A percentile compares a stretch with the other conserved stretches of the same genome.
Conservation (phyloP, 768 basidiomycete genomes). For the Kwoniella bestiolae region DNA sequence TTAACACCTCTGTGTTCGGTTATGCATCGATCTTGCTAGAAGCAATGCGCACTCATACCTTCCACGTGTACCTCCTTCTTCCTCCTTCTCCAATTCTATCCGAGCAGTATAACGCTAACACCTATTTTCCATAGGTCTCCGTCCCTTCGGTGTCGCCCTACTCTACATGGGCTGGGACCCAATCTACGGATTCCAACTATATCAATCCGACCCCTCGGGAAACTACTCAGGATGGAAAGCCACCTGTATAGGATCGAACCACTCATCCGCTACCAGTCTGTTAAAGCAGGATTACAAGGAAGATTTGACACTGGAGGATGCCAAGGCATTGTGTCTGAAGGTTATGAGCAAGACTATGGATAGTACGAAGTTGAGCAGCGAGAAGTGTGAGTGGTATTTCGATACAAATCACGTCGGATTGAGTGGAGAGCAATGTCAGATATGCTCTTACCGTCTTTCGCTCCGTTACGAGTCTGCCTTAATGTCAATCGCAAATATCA, state of each 20-base stretch:
- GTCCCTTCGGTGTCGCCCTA: slow-evolving; percentile 96
- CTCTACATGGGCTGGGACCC: slow-evolving; percentile 97
- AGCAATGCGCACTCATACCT: too few species aligned
- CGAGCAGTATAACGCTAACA: too few species aligned
- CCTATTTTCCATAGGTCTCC: slow-evolving; percentile 69
- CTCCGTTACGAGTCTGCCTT: not conserved
- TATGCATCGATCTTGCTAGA: too few species aligned
- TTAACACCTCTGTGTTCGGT: not conserved
- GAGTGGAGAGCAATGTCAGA: too few species aligned
- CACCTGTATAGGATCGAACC: slow-evolving; percentile 98
- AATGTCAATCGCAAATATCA: too few species aligned
- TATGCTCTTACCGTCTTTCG: not conserved
- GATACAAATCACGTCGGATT: too few species aligned
- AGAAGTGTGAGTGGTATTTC: slow-evolving; percentile 74
- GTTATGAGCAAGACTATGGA: slow-evolving; percentile 99
- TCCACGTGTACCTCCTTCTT: too few species aligned
- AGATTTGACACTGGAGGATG: slow-evolving; percentile 85
- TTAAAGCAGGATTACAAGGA: slow-evolving; percentile 99
- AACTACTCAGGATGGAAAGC: slow-evolving; percentile 99
- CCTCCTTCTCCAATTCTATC: too few species aligned
- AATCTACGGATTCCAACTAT: slow-evolving; percentile 94
- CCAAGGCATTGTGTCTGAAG: slow-evolving; percentile 85
- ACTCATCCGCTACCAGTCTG: slow-evolving; percentile 65
- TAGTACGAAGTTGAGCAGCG: slow-evolving; percentile 91
- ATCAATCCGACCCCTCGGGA: slow-evolving; percentile 96